Base-by-base conservation (phyloP, 176 grass and related monocot genomes). In the Bromus sterilis region DNA sequence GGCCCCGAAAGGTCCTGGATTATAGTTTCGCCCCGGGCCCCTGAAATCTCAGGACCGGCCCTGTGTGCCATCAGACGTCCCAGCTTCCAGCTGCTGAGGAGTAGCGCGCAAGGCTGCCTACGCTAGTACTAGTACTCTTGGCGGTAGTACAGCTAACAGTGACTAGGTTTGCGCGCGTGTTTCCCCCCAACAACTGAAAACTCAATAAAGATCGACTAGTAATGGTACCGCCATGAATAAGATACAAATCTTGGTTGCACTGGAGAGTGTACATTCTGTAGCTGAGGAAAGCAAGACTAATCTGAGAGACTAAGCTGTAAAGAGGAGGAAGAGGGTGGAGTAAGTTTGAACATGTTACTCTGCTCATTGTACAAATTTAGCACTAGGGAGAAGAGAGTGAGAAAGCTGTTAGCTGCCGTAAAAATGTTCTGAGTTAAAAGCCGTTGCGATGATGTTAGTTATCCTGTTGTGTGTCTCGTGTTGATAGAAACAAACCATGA, bases 181-280 rank as follows among this genome's bases (percentile, higher is more conserved):
- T 36, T 36, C 34, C 34, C 34, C 34, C 34, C 34, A 36, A 36
- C 81, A 36, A 78, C 75, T 75, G 66, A 67, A 81, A 85, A 35
- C 78, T 48, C 77, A 66, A 40, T 48, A 72, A 66, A 40, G 30
- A 43, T 6, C 34, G 40, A 53, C 66, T 76, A 56, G 57, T 61
- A 79, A 81, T 70, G 66, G 66, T 74, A 9, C 11, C 40, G 40
- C 59, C 65, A 42, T 36, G 67, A 77, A 88, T 66, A 75, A 75
- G 21, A 84, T 78, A 87, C 80, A 60, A 70, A 36, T 83, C 49
- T 83, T 3, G 49, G 64, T 84, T 87, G 84, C 79, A 35, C 49
- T 18, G 71, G 55, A 85, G 86, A 66, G 66, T 90, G 88, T 90
- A 90, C 84, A 93, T 90, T 76, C 78, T 85, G 84, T 91, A 94